phyloP scores from a whole-genome alignment of 192 early-diverging fungal genomes.

The Linnemannia schmuckeri region DNA sequence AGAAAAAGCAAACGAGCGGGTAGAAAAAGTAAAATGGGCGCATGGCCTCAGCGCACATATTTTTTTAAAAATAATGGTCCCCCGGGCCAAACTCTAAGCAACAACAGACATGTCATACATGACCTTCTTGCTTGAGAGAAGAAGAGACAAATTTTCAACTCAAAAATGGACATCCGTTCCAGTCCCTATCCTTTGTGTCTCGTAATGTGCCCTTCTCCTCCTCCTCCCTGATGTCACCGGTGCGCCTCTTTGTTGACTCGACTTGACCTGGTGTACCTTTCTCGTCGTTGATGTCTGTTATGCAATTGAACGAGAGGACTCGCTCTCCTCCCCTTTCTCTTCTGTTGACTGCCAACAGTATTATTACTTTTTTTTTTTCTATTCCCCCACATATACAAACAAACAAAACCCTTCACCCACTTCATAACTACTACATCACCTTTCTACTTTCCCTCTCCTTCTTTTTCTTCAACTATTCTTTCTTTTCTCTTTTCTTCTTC shows the following conservation, averaged over 20 bases:
- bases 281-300: not conserved
- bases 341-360: not conserved
- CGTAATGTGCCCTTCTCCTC: not conserved
- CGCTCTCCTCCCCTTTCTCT: too few relatives aligned
- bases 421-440: slow-evolving; percentile 1
- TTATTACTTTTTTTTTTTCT: not conserved
- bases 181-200: not conserved
- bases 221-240: not conserved
- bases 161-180: not conserved
- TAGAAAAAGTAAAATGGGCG: not conserved
- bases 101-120: not conserved
- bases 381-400: not conserved
- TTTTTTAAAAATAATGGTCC: not conserved
- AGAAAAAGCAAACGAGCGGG: not conserved
- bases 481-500: not conserved
- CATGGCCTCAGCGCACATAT: not conserved
- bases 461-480: not conserved
- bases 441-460: not conserved
- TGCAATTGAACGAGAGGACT: not conserved
- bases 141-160: not conserved
- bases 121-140: not conserved
- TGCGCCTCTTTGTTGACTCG: not conserved
- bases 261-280: not conserved
- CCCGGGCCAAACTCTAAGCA: not conserved
- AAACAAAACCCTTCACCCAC: not conserved